A percentile compares a stretch with the other conserved stretches of the same genome.
Evolutionary conservation across 164 flowering plant genomes (phyloP).

Genomic region (Annona squamosa): DNA sequence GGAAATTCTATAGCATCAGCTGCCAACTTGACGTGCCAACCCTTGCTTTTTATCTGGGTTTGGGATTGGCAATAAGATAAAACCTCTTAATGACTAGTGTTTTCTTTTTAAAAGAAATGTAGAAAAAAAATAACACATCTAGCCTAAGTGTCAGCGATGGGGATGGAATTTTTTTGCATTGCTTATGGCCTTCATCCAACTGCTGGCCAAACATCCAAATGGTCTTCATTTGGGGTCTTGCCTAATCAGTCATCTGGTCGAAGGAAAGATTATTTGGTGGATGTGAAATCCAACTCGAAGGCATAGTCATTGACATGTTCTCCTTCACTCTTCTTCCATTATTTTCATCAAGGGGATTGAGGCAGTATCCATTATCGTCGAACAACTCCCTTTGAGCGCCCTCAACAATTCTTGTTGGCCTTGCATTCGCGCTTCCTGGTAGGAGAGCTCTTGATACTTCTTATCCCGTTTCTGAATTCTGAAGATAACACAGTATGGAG

Average conservation of each 20-base stretch:
- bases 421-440: constrained; percentile 18
- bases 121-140: too few species aligned
- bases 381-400: constrained; percentile 22
- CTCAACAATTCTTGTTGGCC: constrained; percentile 23
- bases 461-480: constrained; percentile 26
- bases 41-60: too few species aligned
- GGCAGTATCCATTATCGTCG: constrained; percentile 30
- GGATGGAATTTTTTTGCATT: too few species aligned
- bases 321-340: constrained; percentile 27
- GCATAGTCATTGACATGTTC: constrained; percentile 19
- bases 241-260: constrained; percentile 7
- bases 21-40: too few species aligned
- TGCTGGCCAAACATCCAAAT: too few species aligned
- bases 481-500: constrained; percentile 39
- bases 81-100: too few species aligned
- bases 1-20: too few species aligned
- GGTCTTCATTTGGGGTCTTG: constrained; percentile 22
- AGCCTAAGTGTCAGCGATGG: too few species aligned
- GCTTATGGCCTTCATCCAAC: too few species aligned
- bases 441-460: constrained; percentile 31
- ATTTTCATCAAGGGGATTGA: constrained; percentile 51
- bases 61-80: too few species aligned
- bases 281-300: constrained; percentile 18
- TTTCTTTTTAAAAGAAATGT: too few species aligned
- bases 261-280: constrained; percentile 38